These are phyloP conservation scores for Corynespora cassiicola DNA, from an alignment of 2,329 filamentous ascomycete genomes.

Conservation along the genomic window DNA sequence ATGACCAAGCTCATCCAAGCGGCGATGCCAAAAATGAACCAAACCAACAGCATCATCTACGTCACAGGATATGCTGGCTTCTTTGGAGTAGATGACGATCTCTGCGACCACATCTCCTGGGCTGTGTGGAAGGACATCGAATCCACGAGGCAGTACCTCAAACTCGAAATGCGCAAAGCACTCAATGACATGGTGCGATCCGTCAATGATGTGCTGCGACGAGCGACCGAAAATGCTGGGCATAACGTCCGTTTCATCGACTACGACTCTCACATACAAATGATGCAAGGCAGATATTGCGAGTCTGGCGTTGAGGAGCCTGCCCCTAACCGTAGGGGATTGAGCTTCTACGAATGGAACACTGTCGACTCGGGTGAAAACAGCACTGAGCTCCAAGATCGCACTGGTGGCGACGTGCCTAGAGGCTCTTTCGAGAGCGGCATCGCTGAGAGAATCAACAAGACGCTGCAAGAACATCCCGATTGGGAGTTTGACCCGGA, in stretches of 20 bases:
- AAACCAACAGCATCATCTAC: slow-evolving; percentile 29
- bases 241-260: slow-evolving; percentile 30
- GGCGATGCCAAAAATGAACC: slow-evolving; percentile 26
- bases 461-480: slow-evolving; percentile 31
- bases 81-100: slow-evolving; percentile 30
- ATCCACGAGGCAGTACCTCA: slow-evolving; percentile 32
- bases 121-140: slow-evolving; percentile 32
- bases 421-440: slow-evolving; percentile 30
- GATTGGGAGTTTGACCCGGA: slow-evolving; percentile 32
- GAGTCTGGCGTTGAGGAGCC: slow-evolving; percentile 33
- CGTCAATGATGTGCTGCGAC: slow-evolving; percentile 28
- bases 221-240: slow-evolving; percentile 19
- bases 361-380: slow-evolving; percentile 35
- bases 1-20: slow-evolving; percentile 26
- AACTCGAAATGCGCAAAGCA: slow-evolving; percentile 21
- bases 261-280: slow-evolving; percentile 24
- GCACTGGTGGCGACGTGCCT: slow-evolving; percentile 29
- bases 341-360: slow-evolving; percentile 41
- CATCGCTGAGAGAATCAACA: slow-evolving; percentile 29
- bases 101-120: slow-evolving; percentile 39
- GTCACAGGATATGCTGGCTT: slow-evolving; percentile 38
- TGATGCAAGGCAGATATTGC: slow-evolving; percentile 30
- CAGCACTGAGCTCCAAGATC: slow-evolving; percentile 17
- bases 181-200: slow-evolving; percentile 34
- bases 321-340: slow-evolving; percentile 27